These are phyloP conservation scores for Diospyros kaki DNA, from an alignment of 148 eudicot species.

Conservation along the genomic window DNA sequence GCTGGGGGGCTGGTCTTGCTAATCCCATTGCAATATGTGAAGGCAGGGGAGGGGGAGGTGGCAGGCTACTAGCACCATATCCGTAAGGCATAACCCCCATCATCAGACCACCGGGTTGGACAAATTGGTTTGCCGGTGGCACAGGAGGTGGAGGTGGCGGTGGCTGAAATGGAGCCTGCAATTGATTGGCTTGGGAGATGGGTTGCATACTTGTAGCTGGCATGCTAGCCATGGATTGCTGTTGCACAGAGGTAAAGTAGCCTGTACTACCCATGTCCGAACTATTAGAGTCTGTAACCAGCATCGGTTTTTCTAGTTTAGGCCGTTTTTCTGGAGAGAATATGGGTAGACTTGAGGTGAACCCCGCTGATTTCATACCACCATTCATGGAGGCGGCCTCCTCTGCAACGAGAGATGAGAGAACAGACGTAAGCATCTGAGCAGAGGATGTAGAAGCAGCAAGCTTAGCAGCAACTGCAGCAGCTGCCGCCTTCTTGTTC, in stretches of 20 bases:
- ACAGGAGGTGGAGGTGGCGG: conserved; percentile 40
- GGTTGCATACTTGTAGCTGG: conserved; percentile 22
- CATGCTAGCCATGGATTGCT: conserved; percentile 26
- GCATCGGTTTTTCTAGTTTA: conserved; percentile 40
- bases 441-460: conserved; percentile 92
- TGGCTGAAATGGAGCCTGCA: conserved; percentile 40
- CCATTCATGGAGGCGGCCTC: conserved; percentile 62
- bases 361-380: conserved; percentile 36
- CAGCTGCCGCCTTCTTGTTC: conserved; percentile 75
- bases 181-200: conserved; percentile 27
- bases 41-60: conserved; percentile 58
- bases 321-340: conserved; percentile 61
- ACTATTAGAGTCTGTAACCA: conserved; percentile 31
- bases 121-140: conserved; percentile 48
- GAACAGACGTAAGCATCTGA: conserved; percentile 79
- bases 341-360: conserved; percentile 24
- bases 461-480: conserved; percentile 93
- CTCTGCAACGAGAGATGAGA: conserved; percentile 92
- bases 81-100: conserved; percentile 58
- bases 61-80: conserved; percentile 42
- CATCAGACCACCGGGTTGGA: conserved; percentile 54
- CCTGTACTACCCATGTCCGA: conserved; percentile 34
- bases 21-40: conserved; percentile 47
- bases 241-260: conserved; percentile 32
- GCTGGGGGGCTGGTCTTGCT: conserved; percentile 46